Evolutionary conservation across 768 basidiomycete species (phyloP), one percentile per base, ranked within the genome.

Genomic region (Macrocybe gigantea): DNA sequence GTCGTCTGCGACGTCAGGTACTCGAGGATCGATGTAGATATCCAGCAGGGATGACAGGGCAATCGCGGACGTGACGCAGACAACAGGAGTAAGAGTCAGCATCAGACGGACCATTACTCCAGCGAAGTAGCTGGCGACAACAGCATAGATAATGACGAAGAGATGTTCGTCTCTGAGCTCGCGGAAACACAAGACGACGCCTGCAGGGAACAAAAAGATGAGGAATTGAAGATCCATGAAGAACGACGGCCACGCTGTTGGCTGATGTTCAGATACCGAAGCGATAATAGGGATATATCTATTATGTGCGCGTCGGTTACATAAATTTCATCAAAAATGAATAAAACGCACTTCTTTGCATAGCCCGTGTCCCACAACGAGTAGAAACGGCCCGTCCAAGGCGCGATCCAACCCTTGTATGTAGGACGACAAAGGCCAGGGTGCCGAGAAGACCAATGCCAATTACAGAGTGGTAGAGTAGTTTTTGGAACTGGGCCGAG

Each of bases 381-480:
- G 68, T 99, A 99, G 78, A 99, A 98, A 49, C 96, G 86, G 35
- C 96, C 96, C n/a, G 95, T 98, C 94, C 96, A 99, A 0, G 95
- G 95, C 4, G 95, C 94, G 56, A 99, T 98, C 80, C 83, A 89
- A 13, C 94, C 95, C 50, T 84, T 88, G 69, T 90, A 88, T 0
- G 95, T 97, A 98, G 77, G 41, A 78, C 79, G 38, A 82, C 81
- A 48, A 98, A 82, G 0, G 78, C 88, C 5, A 73, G 65, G 45
- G 83, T 75, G 35, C 91, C 93, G 29, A 93, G 67, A 1, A 87
- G 38, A 52, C 90, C 91, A 14, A 79, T 74, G 5, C 73, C 72
- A 38, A 93, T 72, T 48, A 92, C 82, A 36, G 79, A 78, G 33
- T 76, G 70, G 41, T 82, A 77, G 29, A 98, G 74, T 9, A 98